Base-by-base conservation (phyloP, 805 yeast genomes). In the Alloascoidea hylecoeti region DNA sequence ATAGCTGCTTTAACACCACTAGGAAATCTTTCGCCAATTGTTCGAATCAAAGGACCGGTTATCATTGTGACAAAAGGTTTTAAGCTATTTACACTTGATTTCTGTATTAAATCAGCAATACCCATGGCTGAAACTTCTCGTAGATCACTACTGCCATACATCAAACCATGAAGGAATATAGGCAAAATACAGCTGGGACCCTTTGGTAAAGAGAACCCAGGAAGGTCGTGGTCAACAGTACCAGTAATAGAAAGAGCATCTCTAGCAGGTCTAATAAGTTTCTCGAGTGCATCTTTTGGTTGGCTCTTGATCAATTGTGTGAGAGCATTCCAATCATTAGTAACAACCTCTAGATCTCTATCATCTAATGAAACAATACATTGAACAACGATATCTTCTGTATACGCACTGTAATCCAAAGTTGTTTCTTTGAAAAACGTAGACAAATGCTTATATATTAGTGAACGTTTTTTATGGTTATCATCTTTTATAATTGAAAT, bases 11-110 rank as follows among this genome's bases (percentile, higher is more conserved):
- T 92, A 48, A 92, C 84, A 47, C 86, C 95, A 43, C 94, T 70
- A 14, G 78, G 72, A 46, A 84, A 89, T 57, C 95, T 76, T 58
- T 92, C 99, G 52, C 99, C 98, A 52, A 89, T 83, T 40, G 89
- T 95, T 68, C 99, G 85, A 60, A 92, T 92, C 52, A 92, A 69
- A 32, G 98, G 98, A 61, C 99, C 99, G 17, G 96, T 88, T 45
- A 94, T 84, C 17, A 76, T 75, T 5, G 97, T 89, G 16, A 94
- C 95, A 58, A 78, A 83, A 23, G 95, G 83, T 56, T 77, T 82
- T 58, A 92, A 71, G 19, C 47, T 40, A 42, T 70, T 75, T 6
- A 72, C 66, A n/a, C 92, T 77, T 0, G 97, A 83, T 49, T 85
- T 76, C 35, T 78, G 80, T 35, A 88, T 81, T 41, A 92, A 62